Base-by-base conservation (phyloP, 2,329 filamentous ascomycete genomes). In the Westerdykella aurantiaca region DNA sequence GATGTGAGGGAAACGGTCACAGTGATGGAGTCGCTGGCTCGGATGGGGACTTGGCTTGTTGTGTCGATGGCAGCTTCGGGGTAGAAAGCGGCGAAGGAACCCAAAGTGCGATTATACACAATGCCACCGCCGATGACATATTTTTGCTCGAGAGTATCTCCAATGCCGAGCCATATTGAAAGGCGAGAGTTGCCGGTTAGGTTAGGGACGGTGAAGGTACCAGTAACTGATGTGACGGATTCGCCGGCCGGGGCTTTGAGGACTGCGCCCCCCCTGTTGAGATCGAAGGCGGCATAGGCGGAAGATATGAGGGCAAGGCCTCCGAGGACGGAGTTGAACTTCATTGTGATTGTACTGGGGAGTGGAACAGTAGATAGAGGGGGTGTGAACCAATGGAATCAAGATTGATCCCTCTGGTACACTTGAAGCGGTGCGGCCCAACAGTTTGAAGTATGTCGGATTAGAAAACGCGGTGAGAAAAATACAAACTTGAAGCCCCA, bases 101-200 rank as follows among this genome's bases (percentile, higher is more conserved):
- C 34, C 1, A 57, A 45, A 1, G 52, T 58, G 25, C 42, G 51
- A 43, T 58, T 54, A 39, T 50, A 60, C 7, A 49, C 39, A 22
- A 60, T 48, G 6, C 57, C 57, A 17, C 57, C 54, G 13, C 47
- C 49, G 23, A 60, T 44, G n/a, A 60, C 51, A 34, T 54, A 53
- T 6, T 50, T 44, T 34, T 60, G 56, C 5, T 53, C 23, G 6
- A 49, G 43, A 10, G 42, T 46, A 34, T 60, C 55, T 4, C 55
- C 55, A 12, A 60, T 56, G 12, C 51, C 55, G 4, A 60, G 43
- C 57, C 57, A 60, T 16, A 60, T 55, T 7, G 57, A 56, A 11
- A 60, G 47, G 22, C 48, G 43, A 21, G 48, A 50, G 14, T 48
- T 39, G 10, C 57, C 57, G 9, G 50, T 50, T 9, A 60, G 41